Evolutionary conservation across 1,284 basidiomycete species (phyloP).

Genomic region (Cerrena zonata): DNA sequence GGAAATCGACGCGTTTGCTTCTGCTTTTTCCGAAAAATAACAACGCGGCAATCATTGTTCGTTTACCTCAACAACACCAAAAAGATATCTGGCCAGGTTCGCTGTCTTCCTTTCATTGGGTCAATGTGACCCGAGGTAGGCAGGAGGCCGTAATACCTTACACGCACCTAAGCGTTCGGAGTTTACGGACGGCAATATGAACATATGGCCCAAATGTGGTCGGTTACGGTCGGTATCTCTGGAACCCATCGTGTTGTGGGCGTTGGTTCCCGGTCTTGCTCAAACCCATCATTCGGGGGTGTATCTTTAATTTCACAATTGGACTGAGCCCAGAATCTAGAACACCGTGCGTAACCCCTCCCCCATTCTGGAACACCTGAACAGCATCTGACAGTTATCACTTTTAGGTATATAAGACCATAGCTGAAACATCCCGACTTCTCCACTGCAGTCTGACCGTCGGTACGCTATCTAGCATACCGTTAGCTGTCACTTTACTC

Average conservation of each 20-base stretch:
- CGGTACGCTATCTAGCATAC: background rate
- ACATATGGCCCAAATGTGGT: constrained; percentile 3
- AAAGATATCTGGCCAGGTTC: background rate
- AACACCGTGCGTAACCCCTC: background rate
- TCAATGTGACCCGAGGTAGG: background rate
- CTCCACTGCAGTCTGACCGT: constrained; percentile 4
- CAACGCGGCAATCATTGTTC: constrained; percentile 2
- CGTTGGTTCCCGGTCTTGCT: background rate
- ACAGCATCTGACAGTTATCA: background rate
- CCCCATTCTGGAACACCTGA: constrained; percentile 2
- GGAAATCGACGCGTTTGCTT: constrained; percentile 4
- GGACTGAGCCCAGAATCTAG: constrained; percentile 1
- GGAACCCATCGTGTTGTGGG: constrained; percentile 1
- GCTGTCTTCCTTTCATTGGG: constrained; percentile 7
- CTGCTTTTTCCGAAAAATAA: constrained; percentile 1
- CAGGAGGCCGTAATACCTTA: background rate
- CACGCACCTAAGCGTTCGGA: background rate
- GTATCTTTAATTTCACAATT: background rate
- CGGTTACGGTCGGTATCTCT: background rate
- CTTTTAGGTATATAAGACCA: constrained; percentile 2
- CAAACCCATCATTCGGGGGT: constrained; percentile 4
- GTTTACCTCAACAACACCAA: constrained; percentile 8
- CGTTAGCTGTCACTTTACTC: background rate
- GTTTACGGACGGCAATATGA: constrained; percentile 6
- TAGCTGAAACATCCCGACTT: background rate